Conservation (phyloP, 2,329 filamentous ascomycete genomes). For the Diplocarpon mali region DNA sequence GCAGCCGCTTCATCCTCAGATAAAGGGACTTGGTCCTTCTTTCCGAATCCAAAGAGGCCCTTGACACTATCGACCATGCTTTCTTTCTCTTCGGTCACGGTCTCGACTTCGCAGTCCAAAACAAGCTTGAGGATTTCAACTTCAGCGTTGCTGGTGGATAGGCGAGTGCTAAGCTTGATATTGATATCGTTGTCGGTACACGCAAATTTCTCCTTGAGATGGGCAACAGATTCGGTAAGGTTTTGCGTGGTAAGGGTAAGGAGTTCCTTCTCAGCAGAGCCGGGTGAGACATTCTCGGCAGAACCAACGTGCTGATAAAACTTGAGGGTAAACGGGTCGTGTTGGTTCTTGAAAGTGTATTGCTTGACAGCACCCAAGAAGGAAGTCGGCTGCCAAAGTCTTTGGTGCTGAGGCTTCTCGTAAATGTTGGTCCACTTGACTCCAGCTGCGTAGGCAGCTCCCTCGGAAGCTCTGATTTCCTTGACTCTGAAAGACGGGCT, state of each 20-base stretch:
- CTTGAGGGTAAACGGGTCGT: conserved; percentile 62
- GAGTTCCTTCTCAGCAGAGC: conserved; percentile 46
- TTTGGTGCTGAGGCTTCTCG: conserved; percentile 64
- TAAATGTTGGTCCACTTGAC: conserved; percentile 64
- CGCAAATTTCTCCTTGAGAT: conserved; percentile 66
- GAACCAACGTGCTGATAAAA: conserved; percentile 64
- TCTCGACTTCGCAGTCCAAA: conserved; percentile 75
- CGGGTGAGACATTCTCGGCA: conserved; percentile 31
- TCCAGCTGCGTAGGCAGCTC: conserved; percentile 59
- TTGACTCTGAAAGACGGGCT: conserved; percentile 97
- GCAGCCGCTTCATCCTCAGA: conserved; percentile 47
- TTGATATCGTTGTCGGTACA: conserved; percentile 63
- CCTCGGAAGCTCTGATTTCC: conserved; percentile 80
- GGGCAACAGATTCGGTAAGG: conserved; percentile 69
- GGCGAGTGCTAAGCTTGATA: conserved; percentile 66
- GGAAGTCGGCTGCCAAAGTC: conserved; percentile 71
- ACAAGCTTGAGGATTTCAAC: conserved; percentile 67
- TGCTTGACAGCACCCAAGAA: conserved; percentile 72
- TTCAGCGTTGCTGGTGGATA: conserved; percentile 64
- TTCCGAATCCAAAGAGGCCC: conserved; percentile 90
- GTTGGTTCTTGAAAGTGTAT: conserved; percentile 68
- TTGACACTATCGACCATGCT: conserved; percentile 89
- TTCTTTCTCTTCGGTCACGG: conserved; percentile 49
- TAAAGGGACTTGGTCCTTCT: conserved; percentile 66
- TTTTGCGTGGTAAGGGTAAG: conserved; percentile 68